These are phyloP conservation scores for Beauveria caledonica DNA, from an alignment of 2,329 filamentous ascomycete genomes.

Conservation along the genomic window DNA sequence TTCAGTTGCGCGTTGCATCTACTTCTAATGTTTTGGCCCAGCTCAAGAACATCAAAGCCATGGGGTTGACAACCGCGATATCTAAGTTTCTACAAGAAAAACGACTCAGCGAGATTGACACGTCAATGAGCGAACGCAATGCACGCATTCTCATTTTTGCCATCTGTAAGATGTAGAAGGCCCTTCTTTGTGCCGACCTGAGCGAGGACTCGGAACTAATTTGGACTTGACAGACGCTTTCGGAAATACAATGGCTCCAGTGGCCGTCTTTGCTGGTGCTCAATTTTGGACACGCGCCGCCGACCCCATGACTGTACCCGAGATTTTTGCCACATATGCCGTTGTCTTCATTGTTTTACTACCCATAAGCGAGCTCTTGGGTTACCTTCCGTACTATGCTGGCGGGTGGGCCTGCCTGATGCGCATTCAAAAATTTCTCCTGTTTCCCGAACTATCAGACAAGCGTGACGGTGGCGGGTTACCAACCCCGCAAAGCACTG, in stretches of 20 bases:
- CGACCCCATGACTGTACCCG: background rate
- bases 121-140: conserved; percentile 3
- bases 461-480: background rate
- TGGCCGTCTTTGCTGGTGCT: conserved; percentile 2
- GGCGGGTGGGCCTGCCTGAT: background rate
- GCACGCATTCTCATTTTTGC: background rate
- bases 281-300: conserved; percentile 2
- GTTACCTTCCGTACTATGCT: background rate
- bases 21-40: conserved; percentile 2
- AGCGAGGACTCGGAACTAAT: background rate
- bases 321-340: conserved; percentile 2
- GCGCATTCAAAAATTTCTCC: conserved; percentile 2
- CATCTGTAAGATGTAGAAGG: background rate
- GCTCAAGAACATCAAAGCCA: conserved; percentile 5
- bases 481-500: background rate
- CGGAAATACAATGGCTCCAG: background rate
- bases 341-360: background rate
- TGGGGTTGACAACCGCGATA: background rate
- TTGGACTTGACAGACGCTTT: background rate
- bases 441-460: background rate
- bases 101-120: background rate
- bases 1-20: background rate
- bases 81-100: background rate
- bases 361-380: background rate
- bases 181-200: no score